A percentile compares a stretch with the other conserved stretches of the same genome.
Conservation (phyloP, 345 rosid species). For the Acer saccharum region DNA sequence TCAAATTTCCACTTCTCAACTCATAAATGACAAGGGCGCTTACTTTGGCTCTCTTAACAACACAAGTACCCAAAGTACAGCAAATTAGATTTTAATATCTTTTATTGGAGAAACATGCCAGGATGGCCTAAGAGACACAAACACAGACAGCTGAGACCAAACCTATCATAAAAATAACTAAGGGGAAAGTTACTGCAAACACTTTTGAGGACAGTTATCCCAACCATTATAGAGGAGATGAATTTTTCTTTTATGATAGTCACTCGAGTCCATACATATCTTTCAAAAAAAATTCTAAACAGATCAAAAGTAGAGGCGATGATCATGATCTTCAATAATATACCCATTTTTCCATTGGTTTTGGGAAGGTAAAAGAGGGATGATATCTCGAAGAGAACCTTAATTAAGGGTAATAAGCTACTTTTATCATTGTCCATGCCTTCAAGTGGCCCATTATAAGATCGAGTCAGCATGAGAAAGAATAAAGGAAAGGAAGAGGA, state of each 20-base stretch:
- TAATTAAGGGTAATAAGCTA: too few species aligned
- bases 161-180: background rate
- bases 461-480: background rate
- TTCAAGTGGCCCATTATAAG: too few species aligned
- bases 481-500: background rate
- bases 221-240: background rate
- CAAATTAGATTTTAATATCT: background rate
- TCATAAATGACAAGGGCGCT: background rate
- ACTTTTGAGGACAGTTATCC: background rate
- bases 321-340: too few species aligned
- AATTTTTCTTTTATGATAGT: too few species aligned
- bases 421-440: too few species aligned
- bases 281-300: too few species aligned
- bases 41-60: background rate
- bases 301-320: too few species aligned
- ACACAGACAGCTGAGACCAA: background rate
- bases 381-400: too few species aligned
- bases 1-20: background rate
- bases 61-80: background rate
- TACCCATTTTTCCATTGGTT: too few species aligned
- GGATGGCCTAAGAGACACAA: background rate
- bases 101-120: background rate
- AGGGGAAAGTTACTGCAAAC: background rate
- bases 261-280: too few species aligned
- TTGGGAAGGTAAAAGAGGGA: too few species aligned